Evolutionary conservation across 306 rosid species (phyloP), one percentile per base, ranked within the genome.

Genomic region (Vicia villosa): DNA sequence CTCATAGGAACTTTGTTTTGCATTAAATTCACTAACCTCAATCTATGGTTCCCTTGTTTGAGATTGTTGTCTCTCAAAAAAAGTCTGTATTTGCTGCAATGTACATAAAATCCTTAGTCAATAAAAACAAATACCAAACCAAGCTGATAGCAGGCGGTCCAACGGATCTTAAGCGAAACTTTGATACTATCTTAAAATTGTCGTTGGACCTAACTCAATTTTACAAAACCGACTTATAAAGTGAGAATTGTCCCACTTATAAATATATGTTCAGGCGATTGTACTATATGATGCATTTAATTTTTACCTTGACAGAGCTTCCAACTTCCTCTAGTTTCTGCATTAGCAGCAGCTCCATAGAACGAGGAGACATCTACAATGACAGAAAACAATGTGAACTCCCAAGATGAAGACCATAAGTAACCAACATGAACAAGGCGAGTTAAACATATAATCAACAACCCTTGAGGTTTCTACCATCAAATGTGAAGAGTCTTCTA

Each of bases 301-400:
- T 58, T 74, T 73, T 47, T 87, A 88, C 97, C 97, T 88, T 90
- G 62, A 90, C 87, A 42, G 96, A 88, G 84, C 77, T 90, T 84
- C 91, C 97, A 85, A 90, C 84, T 82, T 94, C 98, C 72, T 90
- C 98, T 15, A 94, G 88, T 73, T 88, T 94, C 75, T 90, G 98
- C 74, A 94, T 60, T 56, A 90, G 75, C 36, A 83, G 56, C 75
- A 71, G 78, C 73, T 94, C 92, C 75, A 84, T 87, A 14, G 81
- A 78, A 64, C 79, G 69, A 70, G 94, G 92, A 65, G 97, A 85
- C 72, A 72, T 41, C 85, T 85, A 81, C 42, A 80, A 66, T 74
- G 70, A 59, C 13, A 42, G 52, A 74, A 78, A 15, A 49, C 24
- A 66, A 50, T 11, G 63, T 11, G 3, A 12, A 12, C 4, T 8